A percentile compares a stretch with the other conserved stretches of the same genome.
Conservation (phyloP, 2,329 filamentous ascomycete genomes). For the Plectosphaerella cucumerina region DNA sequence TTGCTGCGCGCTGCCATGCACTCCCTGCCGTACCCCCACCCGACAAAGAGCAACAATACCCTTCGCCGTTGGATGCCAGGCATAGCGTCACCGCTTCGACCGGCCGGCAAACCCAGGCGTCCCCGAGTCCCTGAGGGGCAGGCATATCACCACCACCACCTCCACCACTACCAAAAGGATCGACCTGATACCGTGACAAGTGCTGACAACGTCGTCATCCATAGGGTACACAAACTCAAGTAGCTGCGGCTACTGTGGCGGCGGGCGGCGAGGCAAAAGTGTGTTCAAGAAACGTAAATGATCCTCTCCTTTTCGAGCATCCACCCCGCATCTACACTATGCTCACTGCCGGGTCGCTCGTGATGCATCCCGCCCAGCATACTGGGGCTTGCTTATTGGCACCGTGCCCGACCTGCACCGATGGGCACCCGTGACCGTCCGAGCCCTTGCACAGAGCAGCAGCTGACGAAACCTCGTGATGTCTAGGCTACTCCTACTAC, state of each 20-base stretch:
- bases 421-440: background rate
- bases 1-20: too few relatives aligned
- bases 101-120: background rate
- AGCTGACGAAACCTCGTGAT: background rate
- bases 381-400: too few relatives aligned
- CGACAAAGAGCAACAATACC: too few relatives aligned
- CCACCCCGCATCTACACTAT: background rate
- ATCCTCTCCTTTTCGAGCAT: background rate
- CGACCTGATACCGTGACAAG: background rate
- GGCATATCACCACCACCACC: background rate
- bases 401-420: too few relatives aligned
- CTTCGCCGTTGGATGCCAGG: background rate
- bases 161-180: background rate
- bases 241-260: conserved; percentile 48
- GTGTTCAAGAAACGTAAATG: conserved; percentile 44
- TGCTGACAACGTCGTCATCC: background rate
- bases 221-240: conserved; percentile 48
- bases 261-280: conserved; percentile 36
- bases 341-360: background rate
- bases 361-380: too few relatives aligned
- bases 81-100: background rate
- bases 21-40: too few relatives aligned
- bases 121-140: too few relatives aligned
- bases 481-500: conserved; percentile 71
- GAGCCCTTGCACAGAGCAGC: background rate